Percentiles rank a stretch among this genome's conserved stretches.
Conservation (phyloP, 306 rosid genomes). For the Aeschynomene evenia region DNA sequence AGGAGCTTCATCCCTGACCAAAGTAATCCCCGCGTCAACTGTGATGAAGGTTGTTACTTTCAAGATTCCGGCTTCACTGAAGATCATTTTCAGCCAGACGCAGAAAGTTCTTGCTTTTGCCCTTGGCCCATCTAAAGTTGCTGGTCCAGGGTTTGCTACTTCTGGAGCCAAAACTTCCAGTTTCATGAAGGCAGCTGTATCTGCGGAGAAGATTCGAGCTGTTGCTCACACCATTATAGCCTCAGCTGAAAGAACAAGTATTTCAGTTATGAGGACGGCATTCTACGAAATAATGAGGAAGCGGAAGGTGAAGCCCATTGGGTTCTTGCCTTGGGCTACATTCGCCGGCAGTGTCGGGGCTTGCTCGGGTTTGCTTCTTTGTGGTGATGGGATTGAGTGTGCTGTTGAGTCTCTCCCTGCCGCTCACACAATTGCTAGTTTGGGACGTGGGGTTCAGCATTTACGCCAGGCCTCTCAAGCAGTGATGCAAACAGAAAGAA, state of each 20-base stretch:
- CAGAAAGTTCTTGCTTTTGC: constrained; percentile 52
- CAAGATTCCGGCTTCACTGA: constrained; percentile 62
- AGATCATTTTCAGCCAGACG: constrained; percentile 50
- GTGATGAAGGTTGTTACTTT: constrained; percentile 53
- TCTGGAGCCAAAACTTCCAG: constrained; percentile 65
- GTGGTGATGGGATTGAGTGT: constrained; percentile 81
- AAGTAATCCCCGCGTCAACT: constrained; percentile 64
- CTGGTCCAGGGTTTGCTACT: constrained; percentile 56
- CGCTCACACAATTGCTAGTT: constrained; percentile 73
- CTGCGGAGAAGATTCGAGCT: constrained; percentile 76
- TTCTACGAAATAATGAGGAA: constrained; percentile 86
- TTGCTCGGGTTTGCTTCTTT: constrained; percentile 61
- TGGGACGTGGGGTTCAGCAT: constrained; percentile 73
- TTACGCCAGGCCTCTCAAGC: constrained; percentile 52
- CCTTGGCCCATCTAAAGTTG: constrained; percentile 54
- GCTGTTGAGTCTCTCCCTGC: constrained; percentile 56
- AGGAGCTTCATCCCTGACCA: constrained; percentile 77
- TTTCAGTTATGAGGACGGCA: constrained; percentile 76
- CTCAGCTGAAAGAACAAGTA: constrained; percentile 70
- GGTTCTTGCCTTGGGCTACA: constrained; percentile 72
- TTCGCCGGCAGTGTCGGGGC: constrained; percentile 67
- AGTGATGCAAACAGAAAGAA: constrained; percentile 53
- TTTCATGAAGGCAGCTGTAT: constrained; percentile 55
- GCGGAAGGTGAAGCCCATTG: constrained; percentile 48
- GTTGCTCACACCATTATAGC: constrained; percentile 69